Evolutionary conservation across 2,329 filamentous ascomycete genomes (phyloP), one percentile per base, ranked within the genome.

Genomic region (Paraphaeosphaeria sporulosa): DNA sequence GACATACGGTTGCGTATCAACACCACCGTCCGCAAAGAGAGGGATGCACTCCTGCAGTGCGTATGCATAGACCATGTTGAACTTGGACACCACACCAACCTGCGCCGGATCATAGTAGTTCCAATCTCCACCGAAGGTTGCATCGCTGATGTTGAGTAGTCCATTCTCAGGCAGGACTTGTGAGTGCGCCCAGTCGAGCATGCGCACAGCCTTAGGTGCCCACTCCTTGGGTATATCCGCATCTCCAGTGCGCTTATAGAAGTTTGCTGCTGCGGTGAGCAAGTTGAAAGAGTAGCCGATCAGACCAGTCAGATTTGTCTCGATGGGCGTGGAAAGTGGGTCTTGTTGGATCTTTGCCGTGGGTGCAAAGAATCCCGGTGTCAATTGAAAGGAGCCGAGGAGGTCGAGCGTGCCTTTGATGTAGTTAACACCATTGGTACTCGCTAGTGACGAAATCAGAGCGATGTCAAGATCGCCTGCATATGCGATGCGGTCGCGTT

Each of bases 141-240:
- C 25, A 19, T 73, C 66, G 2, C 69, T 63, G 10, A 77, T 43
- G 36, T 71, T 72, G 63, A 77, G 70, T 1, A 60, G 17, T 10
- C 65, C 64, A n/a, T 12, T 64, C 4, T 53, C 43, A 21, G 53
- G 59, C 12, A 65, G 57, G 3, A 64, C 59, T 51, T 77, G 71
- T 19, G 72, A 75, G 55, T 74, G 21, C 23, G 76, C 73, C 75
- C 73, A 78, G 53, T 78, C 73, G 1, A 78, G 67, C 76, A 78
- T 77, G 25, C 55, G 55, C n/a, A n/a, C n/a, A n/a, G n/a, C n/a
- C n/a, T n/a, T n/a, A n/a, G 72, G 61, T 25, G 71, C 70, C 76
- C 75, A 77, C 3, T 59, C 42, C 15, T 21, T 71, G 9, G 62
- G 70, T 47, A 78, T 69, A 1, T 40, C 57, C 0, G 60, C 13